Base-by-base conservation (phyloP, 2,329 filamentous ascomycete species). In the Exophiala phaeomuriformis region DNA sequence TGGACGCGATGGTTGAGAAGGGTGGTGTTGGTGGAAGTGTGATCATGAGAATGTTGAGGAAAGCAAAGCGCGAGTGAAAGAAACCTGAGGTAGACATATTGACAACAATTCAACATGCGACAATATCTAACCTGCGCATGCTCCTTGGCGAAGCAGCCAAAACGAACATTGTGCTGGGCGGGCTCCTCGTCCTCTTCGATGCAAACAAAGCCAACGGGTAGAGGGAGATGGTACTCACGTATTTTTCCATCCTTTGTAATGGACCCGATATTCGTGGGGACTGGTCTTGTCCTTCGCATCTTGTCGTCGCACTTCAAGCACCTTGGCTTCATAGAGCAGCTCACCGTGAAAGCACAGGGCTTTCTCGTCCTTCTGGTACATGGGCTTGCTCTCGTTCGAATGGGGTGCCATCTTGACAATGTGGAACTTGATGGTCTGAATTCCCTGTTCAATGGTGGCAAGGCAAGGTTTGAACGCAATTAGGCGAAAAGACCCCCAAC, bases 191-290 rank as follows among this genome's bases (percentile, higher is more conserved):
- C 19, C 19, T 19, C 19, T 19, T 37, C 35, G 35, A 7, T 8
- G 35, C 7, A 7, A 37, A 7, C 35, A n/a, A 37, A 8, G 35
- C 7, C 7, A 37, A 37, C 2, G 35, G 35, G 35, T 8, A 2
- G 35, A 45, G 10, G 51, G 32, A 37, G 27, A 10, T 33, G 28
- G 45, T 32, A 83, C 83, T 73, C 75, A 87, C 79, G 90, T 96
- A 70, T 91, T 90, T 77, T 98, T 98, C 93, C 93, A 98, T 66
- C 93, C 93, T 72, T 97, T 97, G 76, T 98, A 98, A 72, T 98
- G 93, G 51, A 98, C 87, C 67, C 88, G 87, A 75, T 95, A 98
- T 68, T 89, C 83, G 67, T 83, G 90, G 33, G 85, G 82, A 57
- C 84, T 85, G 68, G 83, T 84, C 71, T 86, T 84, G 66, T 85